Evolutionary conservation across 306 rosid species (phyloP), one percentile per base, ranked within the genome.

Genomic region (Prunus mume): DNA sequence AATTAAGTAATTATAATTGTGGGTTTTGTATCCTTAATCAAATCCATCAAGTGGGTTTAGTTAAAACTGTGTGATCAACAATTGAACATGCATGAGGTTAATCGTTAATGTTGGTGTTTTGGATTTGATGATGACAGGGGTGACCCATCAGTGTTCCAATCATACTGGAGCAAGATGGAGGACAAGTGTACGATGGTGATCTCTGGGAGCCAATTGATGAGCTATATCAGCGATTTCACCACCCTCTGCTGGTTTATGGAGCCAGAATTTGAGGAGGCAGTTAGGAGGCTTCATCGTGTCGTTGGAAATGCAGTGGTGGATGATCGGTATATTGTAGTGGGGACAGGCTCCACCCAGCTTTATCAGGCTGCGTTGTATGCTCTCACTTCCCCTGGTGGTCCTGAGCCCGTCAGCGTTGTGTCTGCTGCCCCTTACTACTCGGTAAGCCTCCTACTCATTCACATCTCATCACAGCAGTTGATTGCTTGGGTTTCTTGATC

Each of bases 391-490:
- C 72, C 86, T 0, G 43, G 76, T 5, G 24, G 78, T 5, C 13
- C 89, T 10, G 28, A 65, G 4, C 91, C 97, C 15, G 51, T 87
- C 68, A 80, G 80, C 25, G 88, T 94, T 24, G 88, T 94, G 2
- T 87, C 90, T 64, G 87, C 92, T 12, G 83, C 91, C 50, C 97
- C 98, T 76, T 86, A 81, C 84, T 90, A 92, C 76, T 94, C 96
- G 88, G 97, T 94, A 2, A 71, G 82, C 17, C 47, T 56, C 41
- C 58, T 58, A 17, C 65, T 61, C 11, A n/a, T 63, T 63, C 45
- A 30, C 46, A 63, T 28, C 15, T 63, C 3, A 7, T 62, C 24
- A 28, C 43, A 28, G 67, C 45, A 43, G 43, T 62, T 24, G 12
- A 46, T 68, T 60, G 12, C 1, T 3, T 24, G 18, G 38, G 2